Percentiles rank a stretch among this genome's conserved stretches.
These are phyloP conservation scores for Thalia dealbata DNA, from an alignment of 176 grass and related monocot species.

Conservation along the genomic window DNA sequence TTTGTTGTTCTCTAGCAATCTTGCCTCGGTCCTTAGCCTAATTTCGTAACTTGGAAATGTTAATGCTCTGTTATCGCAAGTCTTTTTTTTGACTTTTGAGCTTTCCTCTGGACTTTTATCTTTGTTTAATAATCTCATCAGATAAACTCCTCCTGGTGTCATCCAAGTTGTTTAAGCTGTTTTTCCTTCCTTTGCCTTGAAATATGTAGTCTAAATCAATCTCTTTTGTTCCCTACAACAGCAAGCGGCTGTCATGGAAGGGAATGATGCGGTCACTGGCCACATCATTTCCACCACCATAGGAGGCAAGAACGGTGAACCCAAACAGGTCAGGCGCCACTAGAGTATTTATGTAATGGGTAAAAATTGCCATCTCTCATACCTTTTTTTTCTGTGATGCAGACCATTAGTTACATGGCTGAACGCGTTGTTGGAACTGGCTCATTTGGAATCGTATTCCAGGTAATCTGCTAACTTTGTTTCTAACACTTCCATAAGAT, in stretches of 20 bases:
- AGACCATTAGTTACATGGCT: slow-evolving; percentile 97
- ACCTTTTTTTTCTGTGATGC: slow-evolving; percentile 12
- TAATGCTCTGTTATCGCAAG: too few relatives aligned
- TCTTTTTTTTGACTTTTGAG: too few relatives aligned
- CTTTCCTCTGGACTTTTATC: not conserved
- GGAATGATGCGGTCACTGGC: slow-evolving; percentile 52
- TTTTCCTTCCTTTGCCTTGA: not conserved
- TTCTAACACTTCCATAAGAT: not conserved
- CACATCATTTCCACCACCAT: slow-evolving; percentile 91
- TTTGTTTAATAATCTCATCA: not conserved
- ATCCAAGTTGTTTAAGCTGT: not conserved
- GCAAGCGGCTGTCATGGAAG: slow-evolving; percentile 39
- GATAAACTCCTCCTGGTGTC: not conserved
- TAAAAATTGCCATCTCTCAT: not conserved
- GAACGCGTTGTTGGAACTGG: slow-evolving; percentile 83
- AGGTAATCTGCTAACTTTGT: slow-evolving; percentile 24
- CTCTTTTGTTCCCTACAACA: not conserved
- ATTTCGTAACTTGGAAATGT: not conserved
- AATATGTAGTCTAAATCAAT: not conserved
- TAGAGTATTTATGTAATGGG: not conserved
- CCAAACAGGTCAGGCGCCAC: slow-evolving; percentile 42
- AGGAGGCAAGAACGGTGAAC: slow-evolving; percentile 85
- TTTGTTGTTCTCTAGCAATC: not conserved
- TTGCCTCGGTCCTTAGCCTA: not conserved
- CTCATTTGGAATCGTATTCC: slow-evolving; percentile 85